These are phyloP conservation scores for Daedaleopsis sinensis DNA, from an alignment of 768 basidiomycete genomes.

Conservation along the genomic window DNA sequence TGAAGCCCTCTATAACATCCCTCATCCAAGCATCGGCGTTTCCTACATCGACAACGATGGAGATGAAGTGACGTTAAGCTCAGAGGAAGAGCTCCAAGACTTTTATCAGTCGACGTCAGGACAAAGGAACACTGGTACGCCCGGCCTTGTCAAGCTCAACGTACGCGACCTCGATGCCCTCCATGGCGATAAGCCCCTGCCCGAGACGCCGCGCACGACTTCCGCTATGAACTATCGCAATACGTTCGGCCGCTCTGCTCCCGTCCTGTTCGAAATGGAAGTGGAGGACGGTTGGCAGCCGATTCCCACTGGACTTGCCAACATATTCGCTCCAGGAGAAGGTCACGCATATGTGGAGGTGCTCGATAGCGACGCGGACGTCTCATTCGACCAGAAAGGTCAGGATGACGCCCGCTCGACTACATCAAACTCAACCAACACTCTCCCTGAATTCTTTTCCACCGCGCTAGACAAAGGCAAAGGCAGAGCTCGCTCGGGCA, in stretches of 20 bases:
- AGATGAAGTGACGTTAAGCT: slow-evolving; percentile 77
- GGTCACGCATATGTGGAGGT: slow-evolving; percentile 71
- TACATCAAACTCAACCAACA: slow-evolving; percentile 15
- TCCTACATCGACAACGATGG: slow-evolving; percentile 74
- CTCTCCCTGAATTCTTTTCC: slow-evolving; percentile 14
- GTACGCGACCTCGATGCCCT: slow-evolving; percentile 58
- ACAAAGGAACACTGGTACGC: slow-evolving; percentile 19
- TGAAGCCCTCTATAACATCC: slow-evolving; percentile 56
- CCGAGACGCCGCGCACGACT: slow-evolving; percentile 34
- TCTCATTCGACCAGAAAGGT: slow-evolving; percentile 29
- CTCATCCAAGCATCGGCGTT: slow-evolving; percentile 59
- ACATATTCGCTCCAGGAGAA: slow-evolving; percentile 38
- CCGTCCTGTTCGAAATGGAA: slow-evolving; percentile 50
- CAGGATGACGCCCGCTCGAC: slow-evolving; percentile 25
- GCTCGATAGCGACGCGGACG: slow-evolving; percentile 45
- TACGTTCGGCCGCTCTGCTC: slow-evolving; percentile 57
- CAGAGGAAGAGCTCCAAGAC: slow-evolving; percentile 77
- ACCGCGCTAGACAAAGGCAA: slow-evolving; percentile 52
- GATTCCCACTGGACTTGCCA: slow-evolving; percentile 43
- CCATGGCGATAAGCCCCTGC: slow-evolving; percentile 37
- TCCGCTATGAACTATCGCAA: slow-evolving; percentile 46
- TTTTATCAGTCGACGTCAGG: slow-evolving; percentile 48
- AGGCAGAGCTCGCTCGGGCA: slow-evolving; percentile 38
- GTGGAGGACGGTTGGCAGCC: slow-evolving; percentile 63
- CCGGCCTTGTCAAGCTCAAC: slow-evolving; percentile 54